Evolutionary conservation across 768 basidiomycete genomes (phyloP).

Genomic region (Baorangia bicolor): DNA sequence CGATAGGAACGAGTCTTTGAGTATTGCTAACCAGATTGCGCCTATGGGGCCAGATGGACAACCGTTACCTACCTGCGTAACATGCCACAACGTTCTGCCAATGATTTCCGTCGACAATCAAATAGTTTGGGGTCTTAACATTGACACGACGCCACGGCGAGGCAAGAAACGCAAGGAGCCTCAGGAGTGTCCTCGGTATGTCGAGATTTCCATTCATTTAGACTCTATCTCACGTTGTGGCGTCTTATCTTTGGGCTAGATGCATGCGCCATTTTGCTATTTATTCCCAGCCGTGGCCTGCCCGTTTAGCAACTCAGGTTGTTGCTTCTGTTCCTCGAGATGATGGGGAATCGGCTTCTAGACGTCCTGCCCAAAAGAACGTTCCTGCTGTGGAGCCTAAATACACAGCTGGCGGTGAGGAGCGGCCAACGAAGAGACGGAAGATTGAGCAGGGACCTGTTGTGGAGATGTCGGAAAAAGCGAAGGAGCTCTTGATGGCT

Average conservation of each 20-base stretch:
- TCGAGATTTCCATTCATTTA: slow-evolving; percentile 26
- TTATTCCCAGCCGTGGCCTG: slow-evolving; percentile 70
- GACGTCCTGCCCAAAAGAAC: slow-evolving; percentile 51
- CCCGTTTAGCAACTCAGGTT: slow-evolving; percentile 49
- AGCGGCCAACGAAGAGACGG: slow-evolving; percentile 47
- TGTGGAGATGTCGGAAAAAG: slow-evolving; percentile 34
- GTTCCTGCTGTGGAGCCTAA: slow-evolving; percentile 55
- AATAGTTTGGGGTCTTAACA: slow-evolving; percentile 69
- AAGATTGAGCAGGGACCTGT: slow-evolving; percentile 41
- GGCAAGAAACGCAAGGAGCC: slow-evolving; percentile 59
- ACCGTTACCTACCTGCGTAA: slow-evolving; percentile 66
- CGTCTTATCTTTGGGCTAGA: slow-evolving; percentile 37
- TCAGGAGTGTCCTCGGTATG: slow-evolving; percentile 74
- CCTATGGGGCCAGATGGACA: slow-evolving; percentile 65
- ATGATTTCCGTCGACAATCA: slow-evolving; percentile 73
- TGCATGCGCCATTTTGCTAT: slow-evolving; percentile 82
- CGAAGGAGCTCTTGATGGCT: slow-evolving; percentile 31
- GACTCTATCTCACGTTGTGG: slow-evolving; percentile 13
- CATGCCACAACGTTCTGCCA: slow-evolving; percentile 69
- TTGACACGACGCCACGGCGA: slow-evolving; percentile 44
- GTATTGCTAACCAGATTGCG: slow-evolving; percentile 42
- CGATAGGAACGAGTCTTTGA: slow-evolving; percentile 36
- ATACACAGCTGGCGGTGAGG: slow-evolving; percentile 43
- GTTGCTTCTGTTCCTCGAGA: slow-evolving; percentile 49
- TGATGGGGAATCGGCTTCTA: slow-evolving; percentile 38